Evolutionary conservation across 2,329 filamentous ascomycete species (phyloP), one percentile per base, ranked within the genome.

Genomic region (Sporothrix euskadiensis): DNA sequence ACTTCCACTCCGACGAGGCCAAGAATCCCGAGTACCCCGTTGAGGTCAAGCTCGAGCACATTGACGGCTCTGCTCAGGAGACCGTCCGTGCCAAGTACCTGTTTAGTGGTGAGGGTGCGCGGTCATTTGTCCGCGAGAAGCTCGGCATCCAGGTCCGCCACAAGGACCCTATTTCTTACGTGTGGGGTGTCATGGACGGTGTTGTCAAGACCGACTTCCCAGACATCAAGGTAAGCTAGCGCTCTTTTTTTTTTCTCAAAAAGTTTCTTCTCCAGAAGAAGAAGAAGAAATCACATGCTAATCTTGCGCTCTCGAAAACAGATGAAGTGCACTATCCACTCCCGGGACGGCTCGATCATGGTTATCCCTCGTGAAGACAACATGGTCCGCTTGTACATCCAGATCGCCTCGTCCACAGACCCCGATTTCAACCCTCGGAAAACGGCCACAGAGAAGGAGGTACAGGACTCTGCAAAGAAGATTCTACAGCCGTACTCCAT

Each of bases 321-420:
- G 85, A 91, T 91, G 86, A 91, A 92, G 84, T 92, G 90, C 77
- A 92, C 90, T 0, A 92, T 94, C 74, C 92, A 94, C 79, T 93
- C 91, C 3, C 85, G 88, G 63, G 85, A 90, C 73, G 92, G 92
- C 1, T 93, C 91, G 22, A 90, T 94, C 78, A 92, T 94, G 88
- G 90, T 94, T 4, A 94, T 95, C 73, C 92, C 92, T 0, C 86
- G 91, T 32, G 91, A 93, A 79, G 82, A 88, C 72, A 88, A 89
- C 74, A 88, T 92, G 81, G 90, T 92, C 69, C 86, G 91, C 26
- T 86, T 92, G 22, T 91, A 92, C 76, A 88, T 93, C 73, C 92
- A 93, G 78, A 88, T 90, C 61, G 86, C 86, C 8, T 88, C 88
- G 1, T 89, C 88, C 2, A 88, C 86, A 9, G 88, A 89, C 71